Conservation (phyloP, 192 early-diverging fungal species). For the Coemansia javaensis region DNA sequence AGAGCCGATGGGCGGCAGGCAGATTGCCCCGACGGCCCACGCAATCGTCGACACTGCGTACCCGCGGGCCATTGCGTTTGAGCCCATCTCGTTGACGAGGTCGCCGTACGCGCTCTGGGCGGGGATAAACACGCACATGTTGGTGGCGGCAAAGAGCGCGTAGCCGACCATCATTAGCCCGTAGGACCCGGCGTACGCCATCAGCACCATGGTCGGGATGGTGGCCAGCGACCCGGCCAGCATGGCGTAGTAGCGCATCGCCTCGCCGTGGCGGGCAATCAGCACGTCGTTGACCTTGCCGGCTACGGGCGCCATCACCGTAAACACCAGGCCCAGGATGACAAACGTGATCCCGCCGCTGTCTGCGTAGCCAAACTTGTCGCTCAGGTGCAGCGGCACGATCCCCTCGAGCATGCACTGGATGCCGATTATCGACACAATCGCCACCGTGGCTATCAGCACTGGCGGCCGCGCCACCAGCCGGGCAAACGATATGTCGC, state of each 20-base stretch:
- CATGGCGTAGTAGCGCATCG: slow-evolving; percentile 22
- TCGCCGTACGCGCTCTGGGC: slow-evolving; percentile 38
- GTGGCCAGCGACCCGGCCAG: slow-evolving; percentile 14
- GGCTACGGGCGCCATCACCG: slow-evolving; percentile 10
- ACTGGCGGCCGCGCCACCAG: slow-evolving; percentile 16
- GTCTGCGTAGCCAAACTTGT: slow-evolving; percentile 6
- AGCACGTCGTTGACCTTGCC: slow-evolving; percentile 18
- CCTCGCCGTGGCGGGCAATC: slow-evolving; percentile 15
- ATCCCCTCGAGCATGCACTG: slow-evolving; percentile 35
- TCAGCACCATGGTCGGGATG: slow-evolving; percentile 6
- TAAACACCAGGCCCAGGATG: slow-evolving; percentile 23
- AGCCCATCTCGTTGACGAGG: slow-evolving; percentile 20
- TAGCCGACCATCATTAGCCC: slow-evolving; percentile 31
- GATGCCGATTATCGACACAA: slow-evolving; percentile 16
- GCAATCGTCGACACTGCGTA: slow-evolving; percentile 17
- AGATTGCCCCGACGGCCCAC: slow-evolving; percentile 27
- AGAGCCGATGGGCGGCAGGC: slow-evolving; percentile 22
- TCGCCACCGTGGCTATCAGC: slow-evolving; percentile 15
- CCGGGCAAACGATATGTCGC: slow-evolving; percentile 2
- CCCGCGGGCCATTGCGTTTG: slow-evolving; percentile 24
- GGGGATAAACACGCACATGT: slow-evolving; percentile 28
- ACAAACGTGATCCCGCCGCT: slow-evolving; percentile 27
- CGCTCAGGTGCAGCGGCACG: slow-evolving; percentile 24
- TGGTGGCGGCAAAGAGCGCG: slow-evolving; percentile 16
- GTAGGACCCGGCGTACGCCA: slow-evolving; percentile 20